Percentiles rank a stretch among this genome's conserved stretches.
Evolutionary conservation across 1,284 basidiomycete genomes (phyloP).

Genomic region (Meira miltonrushii): DNA sequence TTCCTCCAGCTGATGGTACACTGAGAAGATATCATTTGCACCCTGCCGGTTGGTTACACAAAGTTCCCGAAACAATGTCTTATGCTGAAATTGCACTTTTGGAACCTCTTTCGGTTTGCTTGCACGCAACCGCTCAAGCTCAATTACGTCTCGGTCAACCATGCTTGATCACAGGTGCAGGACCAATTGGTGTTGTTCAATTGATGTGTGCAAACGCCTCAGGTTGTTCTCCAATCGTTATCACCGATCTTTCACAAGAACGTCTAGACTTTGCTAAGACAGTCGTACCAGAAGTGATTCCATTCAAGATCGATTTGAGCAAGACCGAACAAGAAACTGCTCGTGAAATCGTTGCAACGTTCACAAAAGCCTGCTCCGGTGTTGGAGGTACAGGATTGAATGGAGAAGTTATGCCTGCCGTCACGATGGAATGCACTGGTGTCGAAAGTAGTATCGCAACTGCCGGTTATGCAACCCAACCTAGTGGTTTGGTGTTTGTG

Average conservation of each 20-base stretch:
- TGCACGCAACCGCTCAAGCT: conserved; percentile 58
- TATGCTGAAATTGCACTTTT: conserved; percentile 58
- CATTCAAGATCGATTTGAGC: conserved; percentile 26
- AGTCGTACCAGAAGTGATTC: conserved; percentile 56
- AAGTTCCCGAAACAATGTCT: conserved; percentile 53
- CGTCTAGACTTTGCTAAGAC: conserved; percentile 58
- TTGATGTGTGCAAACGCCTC: conserved; percentile 58
- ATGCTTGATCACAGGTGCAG: conserved; percentile 38
- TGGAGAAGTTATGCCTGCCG: conserved; percentile 30
- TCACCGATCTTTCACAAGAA: conserved; percentile 57
- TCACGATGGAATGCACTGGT: conserved; percentile 71
- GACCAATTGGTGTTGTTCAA: conserved; percentile 59
- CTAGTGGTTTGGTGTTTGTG: conserved; percentile 57
- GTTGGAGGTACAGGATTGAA: conserved; percentile 20
- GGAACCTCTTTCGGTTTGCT: conserved; percentile 58
- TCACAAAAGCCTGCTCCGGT: conserved; percentile 27
- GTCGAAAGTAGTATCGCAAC: conserved; percentile 81
- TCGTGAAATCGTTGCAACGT: conserved; percentile 33
- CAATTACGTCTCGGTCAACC: conserved; percentile 54
- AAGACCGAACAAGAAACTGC: conserved; percentile 25
- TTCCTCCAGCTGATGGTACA: conserved; percentile 45
- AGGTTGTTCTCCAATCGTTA: conserved; percentile 58
- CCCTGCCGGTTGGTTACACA: conserved; percentile 59
- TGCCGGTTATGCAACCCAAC: conserved; percentile 56
- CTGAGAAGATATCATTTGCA: conserved; percentile 56